Percentiles rank a stretch among this genome's conserved stretches.
phyloP scores from a whole-genome alignment of 306 rosid genomes.

The Lithocarpus polystachyus region DNA sequence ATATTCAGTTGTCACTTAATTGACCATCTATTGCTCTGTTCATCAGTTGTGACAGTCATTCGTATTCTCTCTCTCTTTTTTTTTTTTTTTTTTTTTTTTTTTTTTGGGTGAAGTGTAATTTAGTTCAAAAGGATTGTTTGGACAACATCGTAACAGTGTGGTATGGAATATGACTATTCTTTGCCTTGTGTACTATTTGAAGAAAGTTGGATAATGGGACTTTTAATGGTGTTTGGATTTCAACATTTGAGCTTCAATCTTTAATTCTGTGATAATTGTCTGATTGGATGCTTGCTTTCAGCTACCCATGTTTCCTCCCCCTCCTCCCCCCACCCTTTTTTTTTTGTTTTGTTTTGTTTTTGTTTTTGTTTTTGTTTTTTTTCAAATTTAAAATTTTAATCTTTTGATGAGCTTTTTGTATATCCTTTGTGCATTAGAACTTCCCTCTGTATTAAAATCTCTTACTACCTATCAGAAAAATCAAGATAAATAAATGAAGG shows the following conservation, averaged over 20 bases:
- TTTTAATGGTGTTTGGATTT: not conserved
- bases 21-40: not conserved
- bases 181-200: not conserved
- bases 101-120: too few species aligned
- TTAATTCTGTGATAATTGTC: not conserved
- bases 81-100: too few species aligned
- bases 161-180: not conserved
- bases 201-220: not conserved
- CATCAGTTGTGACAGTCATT: not conserved
- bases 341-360: not conserved
- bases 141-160: not conserved
- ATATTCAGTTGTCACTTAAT: not conserved
- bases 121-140: too few species aligned
- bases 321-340: not conserved
- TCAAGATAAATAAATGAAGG: not conserved
- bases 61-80: too few species aligned
- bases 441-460: not conserved
- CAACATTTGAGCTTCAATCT: not conserved
- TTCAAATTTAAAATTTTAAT: too few species aligned
- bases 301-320: too few species aligned
- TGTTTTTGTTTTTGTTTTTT: not conserved
- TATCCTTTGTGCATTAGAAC: not conserved
- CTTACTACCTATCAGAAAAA: not conserved
- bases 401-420: not conserved
- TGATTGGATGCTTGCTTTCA: not conserved